Base-by-base conservation (phyloP, 306 rosid genomes). In the Rosa multiflora region DNA sequence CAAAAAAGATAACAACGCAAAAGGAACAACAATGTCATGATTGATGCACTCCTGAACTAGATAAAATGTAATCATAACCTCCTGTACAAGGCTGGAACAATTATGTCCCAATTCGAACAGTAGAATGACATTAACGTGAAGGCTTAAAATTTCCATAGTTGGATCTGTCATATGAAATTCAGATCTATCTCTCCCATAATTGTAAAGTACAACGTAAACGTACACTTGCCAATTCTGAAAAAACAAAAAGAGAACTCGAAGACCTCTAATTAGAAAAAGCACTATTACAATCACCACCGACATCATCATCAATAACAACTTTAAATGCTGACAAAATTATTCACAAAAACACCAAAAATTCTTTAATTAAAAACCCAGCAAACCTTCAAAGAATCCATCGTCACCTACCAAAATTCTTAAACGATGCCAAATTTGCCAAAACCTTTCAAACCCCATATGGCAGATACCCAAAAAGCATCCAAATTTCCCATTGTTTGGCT, bases 171-270 rank as follows among this genome's bases (percentile, higher is more conserved):
- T 8, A 71, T 17, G 66, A 55, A 77, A 56, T 66, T 53, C 51
- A 56, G 67, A 82, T 67, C 82, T 13, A 76, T 35, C 42, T 23
- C 42, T 39, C 78, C 64, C 44, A 76, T 58, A 59, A 58, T 49
- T 69, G 47, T n/a, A 58, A 48, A n/a, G 40, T 59, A 39, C 21
- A 44, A 10, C 9, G 1, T 32, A 74, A 44, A 10, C 9, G 1
- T 32, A 74, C 44, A 43, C 55, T 55, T 5, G 26, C 52, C 59
- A 29, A 17, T 59, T 40, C 75, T 49, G 37, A 32, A 70, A 29
- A 48, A 51, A 14, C 40, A 29, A 40, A 61, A 44, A 2, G 43
- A 8, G 8, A 70, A 9, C 5, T 52, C 12, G 61, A 59, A 21
- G 5, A 18, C 7, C 21, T 47, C 47, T 11, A 39, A 23, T 43